Evolutionary conservation across 2,329 filamentous ascomycete genomes (phyloP).

Genomic region (Xylaria sp.): DNA sequence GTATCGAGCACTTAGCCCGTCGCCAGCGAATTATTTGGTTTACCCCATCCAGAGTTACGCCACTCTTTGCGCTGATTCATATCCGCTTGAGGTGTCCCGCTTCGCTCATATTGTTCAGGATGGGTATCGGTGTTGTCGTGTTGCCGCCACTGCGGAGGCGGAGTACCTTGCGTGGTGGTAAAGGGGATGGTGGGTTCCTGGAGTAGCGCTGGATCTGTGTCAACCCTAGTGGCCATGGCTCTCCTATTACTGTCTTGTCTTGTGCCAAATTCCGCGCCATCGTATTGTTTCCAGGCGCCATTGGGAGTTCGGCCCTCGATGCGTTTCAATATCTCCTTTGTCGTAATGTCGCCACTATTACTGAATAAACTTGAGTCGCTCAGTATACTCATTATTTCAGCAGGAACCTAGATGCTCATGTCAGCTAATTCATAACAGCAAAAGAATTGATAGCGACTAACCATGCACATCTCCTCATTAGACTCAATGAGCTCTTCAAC

Average conservation of each 20-base stretch:
- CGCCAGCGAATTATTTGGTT: constrained; percentile 62
- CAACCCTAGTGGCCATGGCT: constrained; percentile 72
- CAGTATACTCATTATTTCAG: constrained; percentile 87
- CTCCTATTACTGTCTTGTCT: constrained; percentile 66
- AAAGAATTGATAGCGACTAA: constrained; percentile 60
- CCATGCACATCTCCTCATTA: constrained; percentile 97
- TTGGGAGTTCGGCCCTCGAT: constrained; percentile 79
- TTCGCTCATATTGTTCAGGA: constrained; percentile 58
- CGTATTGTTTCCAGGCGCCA: constrained; percentile 67
- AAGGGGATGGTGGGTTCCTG: constrained; percentile 65
- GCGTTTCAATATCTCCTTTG: constrained; percentile 94
- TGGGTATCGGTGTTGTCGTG: constrained; percentile 59
- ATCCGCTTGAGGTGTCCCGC: constrained; percentile 55
- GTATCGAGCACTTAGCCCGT: constrained; percentile 51
- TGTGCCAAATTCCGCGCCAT: constrained; percentile 67
- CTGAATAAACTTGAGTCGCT: constrained; percentile 86
- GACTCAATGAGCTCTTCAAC: constrained; percentile 90
- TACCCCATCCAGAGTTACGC: constrained; percentile 67
- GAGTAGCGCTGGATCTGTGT: constrained; percentile 82
- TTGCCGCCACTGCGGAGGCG: constrained; percentile 61
- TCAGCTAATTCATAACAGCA: constrained; percentile 10
- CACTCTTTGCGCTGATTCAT: constrained; percentile 63
- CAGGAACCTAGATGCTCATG: constrained; percentile 76
- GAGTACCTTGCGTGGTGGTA: constrained; percentile 58
- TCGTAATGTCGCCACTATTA: constrained; percentile 86